A percentile compares a stretch with the other conserved stretches of the same genome.
These are phyloP conservation scores for Ramaria rubella DNA, from an alignment of 768 basidiomycete species.

Conservation along the genomic window DNA sequence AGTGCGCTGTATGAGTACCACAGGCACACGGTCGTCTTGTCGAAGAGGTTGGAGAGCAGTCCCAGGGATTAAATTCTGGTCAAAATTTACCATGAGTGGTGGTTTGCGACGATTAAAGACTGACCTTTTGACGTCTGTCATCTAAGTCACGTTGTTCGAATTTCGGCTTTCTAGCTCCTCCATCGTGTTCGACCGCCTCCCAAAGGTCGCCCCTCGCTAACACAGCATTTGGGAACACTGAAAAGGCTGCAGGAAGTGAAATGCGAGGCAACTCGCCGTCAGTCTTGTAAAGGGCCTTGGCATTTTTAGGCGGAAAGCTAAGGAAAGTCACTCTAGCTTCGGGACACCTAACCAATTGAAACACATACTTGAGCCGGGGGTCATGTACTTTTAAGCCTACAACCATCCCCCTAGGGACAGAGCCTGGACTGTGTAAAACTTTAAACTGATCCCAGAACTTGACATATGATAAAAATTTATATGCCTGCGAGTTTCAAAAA, in stretches of 20 bases:
- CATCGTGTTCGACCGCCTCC: conserved; percentile 50
- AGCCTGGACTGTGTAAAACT: conserved; percentile 56
- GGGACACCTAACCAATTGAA: neutral
- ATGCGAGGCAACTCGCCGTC: conserved; percentile 20
- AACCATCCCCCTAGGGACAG: conserved; percentile 66
- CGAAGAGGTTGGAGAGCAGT: conserved; percentile 55
- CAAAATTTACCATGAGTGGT: neutral
- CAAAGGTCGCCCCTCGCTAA: conserved; percentile 70
- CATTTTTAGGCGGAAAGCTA: conserved; percentile 83
- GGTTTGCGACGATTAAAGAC: conserved; percentile 8
- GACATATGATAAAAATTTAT: neutral
- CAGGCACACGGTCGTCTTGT: conserved; percentile 78
- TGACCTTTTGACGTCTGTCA: conserved; percentile 67
- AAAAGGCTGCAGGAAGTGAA: conserved; percentile 20
- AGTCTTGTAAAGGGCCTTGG: conserved; percentile 35
- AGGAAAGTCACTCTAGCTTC: neutral
- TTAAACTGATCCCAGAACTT: conserved; percentile 66
- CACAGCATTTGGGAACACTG: conserved; percentile 46
- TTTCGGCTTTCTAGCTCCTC: conserved; percentile 46
- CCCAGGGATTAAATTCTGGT: conserved; percentile 73
- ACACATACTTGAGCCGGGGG: conserved; percentile 71
- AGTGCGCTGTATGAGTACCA: conserved; percentile 78
- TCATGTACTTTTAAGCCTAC: conserved; percentile 78
- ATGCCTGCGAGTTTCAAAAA: neutral
- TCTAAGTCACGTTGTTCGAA: conserved; percentile 86